Evolutionary conservation across 2,329 filamentous ascomycete genomes (phyloP).

Genomic region (Allantophomopsis cytisporea): DNA sequence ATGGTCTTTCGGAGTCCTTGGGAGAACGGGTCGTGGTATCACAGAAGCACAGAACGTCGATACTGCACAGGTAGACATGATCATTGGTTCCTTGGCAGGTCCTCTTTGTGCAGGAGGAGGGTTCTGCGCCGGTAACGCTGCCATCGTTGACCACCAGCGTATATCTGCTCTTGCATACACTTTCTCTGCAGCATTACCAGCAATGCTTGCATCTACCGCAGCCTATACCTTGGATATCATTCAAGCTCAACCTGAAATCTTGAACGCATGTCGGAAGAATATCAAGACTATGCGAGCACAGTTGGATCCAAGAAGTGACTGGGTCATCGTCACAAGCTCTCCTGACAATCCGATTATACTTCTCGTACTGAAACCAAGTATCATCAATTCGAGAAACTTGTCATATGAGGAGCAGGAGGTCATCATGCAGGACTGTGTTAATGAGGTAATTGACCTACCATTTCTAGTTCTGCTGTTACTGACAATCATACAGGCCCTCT

Average conservation of each 20-base stretch:
- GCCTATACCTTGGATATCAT: constrained; percentile 81
- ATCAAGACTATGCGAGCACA: constrained; percentile 76
- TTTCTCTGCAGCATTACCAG: constrained; percentile 87
- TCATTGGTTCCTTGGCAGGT: constrained; percentile 82
- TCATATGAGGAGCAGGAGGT: constrained; percentile 67
- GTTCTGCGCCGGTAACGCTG: constrained; percentile 87
- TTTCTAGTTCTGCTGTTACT: not conserved
- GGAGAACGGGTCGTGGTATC: constrained; percentile 77
- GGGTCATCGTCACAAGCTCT: constrained; percentile 70
- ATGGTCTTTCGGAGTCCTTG: constrained; percentile 94
- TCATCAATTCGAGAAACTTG: constrained; percentile 57
- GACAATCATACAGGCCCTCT: constrained; percentile 40
- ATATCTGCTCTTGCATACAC: constrained; percentile 89
- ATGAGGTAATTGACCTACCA: constrained; percentile 54
- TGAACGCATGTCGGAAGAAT: constrained; percentile 70
- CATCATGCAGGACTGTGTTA: constrained; percentile 80
- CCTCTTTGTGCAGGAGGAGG: constrained; percentile 85
- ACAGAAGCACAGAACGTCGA: constrained; percentile 97
- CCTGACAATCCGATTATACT: constrained; percentile 80
- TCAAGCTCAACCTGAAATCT: constrained; percentile 73
- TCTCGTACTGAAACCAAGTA: constrained; percentile 69
- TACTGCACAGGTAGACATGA: constrained; percentile 88
- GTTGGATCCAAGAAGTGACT: constrained; percentile 73
- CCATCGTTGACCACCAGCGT: constrained; percentile 92
- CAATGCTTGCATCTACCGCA: constrained; percentile 87